These are phyloP conservation scores for Fusarium hainanense DNA, from an alignment of 2,329 filamentous ascomycete species.

Conservation along the genomic window DNA sequence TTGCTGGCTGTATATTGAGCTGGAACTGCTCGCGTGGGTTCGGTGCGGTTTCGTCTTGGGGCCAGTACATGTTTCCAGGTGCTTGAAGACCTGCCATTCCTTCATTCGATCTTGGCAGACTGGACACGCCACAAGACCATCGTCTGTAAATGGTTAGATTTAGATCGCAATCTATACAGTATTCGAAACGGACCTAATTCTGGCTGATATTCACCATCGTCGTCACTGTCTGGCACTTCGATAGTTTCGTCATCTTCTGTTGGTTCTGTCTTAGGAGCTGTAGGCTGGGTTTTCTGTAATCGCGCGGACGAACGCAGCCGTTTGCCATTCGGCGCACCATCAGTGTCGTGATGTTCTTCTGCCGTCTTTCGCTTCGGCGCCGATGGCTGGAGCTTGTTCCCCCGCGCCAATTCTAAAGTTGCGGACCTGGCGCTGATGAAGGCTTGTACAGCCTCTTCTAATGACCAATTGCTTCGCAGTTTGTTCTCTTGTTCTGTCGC, in stretches of 20 bases:
- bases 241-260: constrained; percentile 42
- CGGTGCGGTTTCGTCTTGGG: constrained; percentile 43
- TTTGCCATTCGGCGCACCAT: constrained; percentile 55
- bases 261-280: constrained; percentile 44
- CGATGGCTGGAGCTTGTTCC: constrained; percentile 6
- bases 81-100: constrained; percentile 78
- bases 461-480: constrained; percentile 82
- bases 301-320: constrained; percentile 64
- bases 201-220: constrained; percentile 48
- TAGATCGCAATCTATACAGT: not conserved
- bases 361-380: constrained; percentile 66
- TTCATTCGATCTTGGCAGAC: constrained; percentile 86
- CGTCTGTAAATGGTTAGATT: constrained; percentile 58
- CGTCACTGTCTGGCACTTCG: constrained; percentile 41
- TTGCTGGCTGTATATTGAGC: constrained; percentile 33
- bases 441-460: constrained; percentile 85
- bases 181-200: constrained; percentile 41
- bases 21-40: constrained; percentile 15
- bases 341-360: constrained; percentile 46
- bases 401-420: constrained; percentile 73
- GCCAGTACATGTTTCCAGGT: constrained; percentile 75
- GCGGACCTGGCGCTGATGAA: constrained; percentile 74
- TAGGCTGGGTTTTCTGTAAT: constrained; percentile 56
- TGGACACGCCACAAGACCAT: constrained; percentile 85
- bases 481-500: constrained; percentile 83